Evolutionary conservation across 2,329 filamentous ascomycete genomes (phyloP), one percentile per base, ranked within the genome.

Genomic region (Albifimbria verrucaria): DNA sequence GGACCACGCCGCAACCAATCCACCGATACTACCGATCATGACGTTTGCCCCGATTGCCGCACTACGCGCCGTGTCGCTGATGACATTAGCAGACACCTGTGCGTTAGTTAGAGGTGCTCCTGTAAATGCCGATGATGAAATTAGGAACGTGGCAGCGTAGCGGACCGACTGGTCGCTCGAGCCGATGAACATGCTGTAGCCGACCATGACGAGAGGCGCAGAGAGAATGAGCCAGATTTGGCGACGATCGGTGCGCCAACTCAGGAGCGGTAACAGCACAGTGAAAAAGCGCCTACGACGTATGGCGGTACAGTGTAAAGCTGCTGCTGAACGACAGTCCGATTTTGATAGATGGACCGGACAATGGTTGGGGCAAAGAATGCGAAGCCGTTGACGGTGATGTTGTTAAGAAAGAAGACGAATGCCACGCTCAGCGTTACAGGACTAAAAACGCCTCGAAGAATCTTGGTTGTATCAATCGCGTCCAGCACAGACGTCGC

Each of bases 21-120:
- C 88, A 2, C 88, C 88, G n/a, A 90, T 65, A 51, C 89, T 90
- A 24, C 87, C 88, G 22, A 88, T 72, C 86, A 90, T 89, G 62
- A 90, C 68, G 47, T 83, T 84, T 0, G 79, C 81, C 11, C 82
- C 86, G 44, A 90, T 87, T 3, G 85, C 85, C 1, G 83, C 79
- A 10, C 82, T 83, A 15, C 87, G 78, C 0, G 87, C 84, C 0
- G 87, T 88, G 59, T 90, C 88, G 4, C 83, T 85, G 7, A 89
- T 79, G 0, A 90, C 86, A 58, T 90, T 90, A 7, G 86, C 87
- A 0, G 85, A 82, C 1, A 81, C 83, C 52, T 89, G 80, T 0
- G 86, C 86, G 57, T 87, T 89, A 59, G 79, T 81, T 12, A 90
- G 76, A 0, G 86, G 77, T 0, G 86, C 87, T 45, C 83, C 79